These are phyloP conservation scores for Begonia fuchsioides DNA, from an alignment of 306 rosid species.

Conservation along the genomic window DNA sequence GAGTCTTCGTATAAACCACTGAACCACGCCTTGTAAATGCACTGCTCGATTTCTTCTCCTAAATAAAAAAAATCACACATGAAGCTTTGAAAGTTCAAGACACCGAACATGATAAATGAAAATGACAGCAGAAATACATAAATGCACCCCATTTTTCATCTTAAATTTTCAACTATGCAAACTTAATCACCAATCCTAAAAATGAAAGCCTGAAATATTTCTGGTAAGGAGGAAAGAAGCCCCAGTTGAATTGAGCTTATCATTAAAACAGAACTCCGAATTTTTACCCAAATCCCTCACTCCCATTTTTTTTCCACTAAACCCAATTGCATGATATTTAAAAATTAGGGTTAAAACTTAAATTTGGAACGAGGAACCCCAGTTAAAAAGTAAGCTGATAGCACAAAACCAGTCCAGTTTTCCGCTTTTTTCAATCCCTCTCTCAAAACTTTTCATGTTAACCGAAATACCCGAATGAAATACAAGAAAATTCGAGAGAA, in stretches of 20 bases:
- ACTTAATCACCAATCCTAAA: slow-evolving; percentile 4
- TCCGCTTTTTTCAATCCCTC: slow-evolving; percentile 6
- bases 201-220: slow-evolving; percentile 3
- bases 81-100: not conserved
- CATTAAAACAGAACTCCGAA: slow-evolving; percentile 1
- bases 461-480: slow-evolving; percentile 1
- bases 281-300: not conserved
- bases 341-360: not conserved
- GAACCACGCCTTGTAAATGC: slow-evolving; percentile 86
- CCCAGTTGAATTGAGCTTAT: slow-evolving; percentile 1
- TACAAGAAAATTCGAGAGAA: not conserved
- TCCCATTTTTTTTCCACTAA: too few relatives aligned
- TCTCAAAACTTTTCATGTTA: not conserved
- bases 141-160: not conserved
- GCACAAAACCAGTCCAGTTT: not conserved
- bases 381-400: not conserved
- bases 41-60: slow-evolving; percentile 79
- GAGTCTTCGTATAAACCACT: slow-evolving; percentile 80
- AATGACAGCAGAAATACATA: not conserved
- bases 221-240: not conserved
- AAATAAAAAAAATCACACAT: slow-evolving; percentile 11
- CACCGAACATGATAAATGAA: slow-evolving; percentile 1
- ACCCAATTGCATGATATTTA: not conserved
- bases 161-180: not conserved
- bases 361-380: not conserved